Evolutionary conservation across 495 filamentous ascomycete species (phyloP).

Genomic region (Podospora sp.): DNA sequence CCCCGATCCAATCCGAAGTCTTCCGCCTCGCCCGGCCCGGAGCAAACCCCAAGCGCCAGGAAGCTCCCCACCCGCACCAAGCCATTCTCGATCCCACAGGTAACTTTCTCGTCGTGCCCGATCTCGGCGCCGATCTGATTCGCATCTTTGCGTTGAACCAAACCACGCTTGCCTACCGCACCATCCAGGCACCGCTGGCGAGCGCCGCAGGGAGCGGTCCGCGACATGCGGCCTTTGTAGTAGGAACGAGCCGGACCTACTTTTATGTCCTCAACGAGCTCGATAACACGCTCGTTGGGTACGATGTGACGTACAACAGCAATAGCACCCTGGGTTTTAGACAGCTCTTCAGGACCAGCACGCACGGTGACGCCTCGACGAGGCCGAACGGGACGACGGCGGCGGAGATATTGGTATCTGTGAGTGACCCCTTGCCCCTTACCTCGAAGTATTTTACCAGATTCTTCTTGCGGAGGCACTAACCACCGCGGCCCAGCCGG

Average conservation of each 20-base stretch:
- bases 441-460: too few species aligned
- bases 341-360: conserved; percentile 45
- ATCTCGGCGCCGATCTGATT: conserved; percentile 70
- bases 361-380: conserved; percentile 44
- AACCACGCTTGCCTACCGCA: conserved; percentile 39
- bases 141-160: conserved; percentile 61
- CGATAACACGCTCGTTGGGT: conserved; percentile 58
- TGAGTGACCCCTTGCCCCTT: conserved; percentile 39
- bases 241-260: conserved; percentile 47
- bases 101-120: conserved; percentile 66
- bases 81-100: conserved; percentile 69
- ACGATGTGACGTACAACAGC: conserved; percentile 57
- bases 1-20: conserved; percentile 50
- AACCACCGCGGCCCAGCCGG: conserved; percentile 51
- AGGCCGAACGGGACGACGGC: conserved; percentile 47
- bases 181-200: conserved; percentile 33
- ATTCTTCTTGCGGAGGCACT: not conserved
- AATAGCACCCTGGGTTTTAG: conserved; percentile 50
- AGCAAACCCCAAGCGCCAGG: conserved; percentile 57
- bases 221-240: conserved; percentile 66
- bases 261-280: conserved; percentile 70
- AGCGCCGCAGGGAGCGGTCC: conserved; percentile 61
- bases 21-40: conserved; percentile 56
- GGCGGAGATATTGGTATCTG: conserved; percentile 63
- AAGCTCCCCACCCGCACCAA: conserved; percentile 68